phyloP scores from a whole-genome alignment of 2,329 filamentous ascomycete genomes.

The Plectosphaerella sp. region DNA sequence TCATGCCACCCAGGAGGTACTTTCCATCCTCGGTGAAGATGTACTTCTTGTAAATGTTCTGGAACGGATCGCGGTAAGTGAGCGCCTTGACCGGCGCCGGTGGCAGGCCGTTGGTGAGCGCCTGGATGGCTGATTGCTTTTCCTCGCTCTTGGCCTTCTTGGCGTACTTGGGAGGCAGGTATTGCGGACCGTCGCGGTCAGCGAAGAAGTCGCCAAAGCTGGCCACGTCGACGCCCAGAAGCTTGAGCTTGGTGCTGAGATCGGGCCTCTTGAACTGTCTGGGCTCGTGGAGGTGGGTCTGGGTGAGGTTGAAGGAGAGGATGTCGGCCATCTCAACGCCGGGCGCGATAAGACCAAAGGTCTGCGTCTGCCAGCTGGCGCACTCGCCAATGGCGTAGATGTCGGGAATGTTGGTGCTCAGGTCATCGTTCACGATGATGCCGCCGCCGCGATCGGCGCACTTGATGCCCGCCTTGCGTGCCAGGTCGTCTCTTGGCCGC shows the following conservation, averaged over 20 bases:
- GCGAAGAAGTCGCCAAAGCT: slow-evolving; percentile 95
- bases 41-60: slow-evolving; percentile 89
- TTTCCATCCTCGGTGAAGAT: slow-evolving; percentile 87
- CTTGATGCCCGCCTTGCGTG: slow-evolving; percentile 62
- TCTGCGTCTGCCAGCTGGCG: slow-evolving; percentile 82
- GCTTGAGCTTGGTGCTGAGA: slow-evolving; percentile 85
- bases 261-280: slow-evolving; percentile 76
- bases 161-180: slow-evolving; percentile 57
- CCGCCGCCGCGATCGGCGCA: slow-evolving; percentile 71
- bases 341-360: slow-evolving; percentile 83
- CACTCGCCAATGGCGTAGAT: slow-evolving; percentile 91
- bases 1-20: slow-evolving; percentile 91
- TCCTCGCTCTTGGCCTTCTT: slow-evolving; percentile 32
- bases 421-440: slow-evolving; percentile 63
- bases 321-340: slow-evolving; percentile 93
- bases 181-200: slow-evolving; percentile 75
- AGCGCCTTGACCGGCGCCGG: slow-evolving; percentile 70
- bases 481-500: slow-evolving; percentile 74
- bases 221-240: slow-evolving; percentile 85
- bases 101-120: slow-evolving; percentile 48
- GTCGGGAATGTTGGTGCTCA: slow-evolving; percentile 66
- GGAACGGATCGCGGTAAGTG: slow-evolving; percentile 85
- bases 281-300: slow-evolving; percentile 67
- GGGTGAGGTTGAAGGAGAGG: slow-evolving; percentile 84
- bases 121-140: slow-evolving; percentile 33